Evolutionary conservation across 306 rosid species (phyloP), one percentile per base, ranked within the genome.

Genomic region (Pueraria montana): DNA sequence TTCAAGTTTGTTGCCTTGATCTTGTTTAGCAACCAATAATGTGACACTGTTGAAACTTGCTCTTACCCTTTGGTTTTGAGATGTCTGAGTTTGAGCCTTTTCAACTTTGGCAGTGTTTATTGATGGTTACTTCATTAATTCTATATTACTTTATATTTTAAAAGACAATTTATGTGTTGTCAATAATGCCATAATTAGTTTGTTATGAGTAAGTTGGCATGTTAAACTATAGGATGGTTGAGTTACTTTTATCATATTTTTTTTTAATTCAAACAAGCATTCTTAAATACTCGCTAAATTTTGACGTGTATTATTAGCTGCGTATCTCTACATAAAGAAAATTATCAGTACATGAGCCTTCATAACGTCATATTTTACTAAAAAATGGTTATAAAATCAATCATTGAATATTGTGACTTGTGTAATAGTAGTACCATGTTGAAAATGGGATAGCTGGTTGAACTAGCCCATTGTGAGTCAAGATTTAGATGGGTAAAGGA

Each of bases 1-100:
- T 62, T 56, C 82, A 24, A 38, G 58, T 64, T 73, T 77, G 69
- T 34, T 83, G 81, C 59, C n/a, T 59, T 49, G 36, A 5, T 76
- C 24, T 83, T 77, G 76, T 73, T 72, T 65, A 76, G 52, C 42
- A 11, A 56, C 64, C 43, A 88, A 85, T 80, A 83, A 73, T 65
- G 55, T 26, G 72, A 49, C 21, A 18, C 26, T 79, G 65, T 49
- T 85, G 75, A 82, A 85, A 72, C 86, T 74, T n/a, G 74, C 74
- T 76, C 38, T 34, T 61, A 55, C 63, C 69, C 18, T 83, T 74
- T 75, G 76, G 70, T 26, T 85, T 77, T 72, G 26, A 4, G 49
- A 74, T 76, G 18, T 42, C 66, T 32, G 76, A 68, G 68, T 73
- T 43, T 45, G 70, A 70, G 84, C 49, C 49, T 26, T 68, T 74